These are phyloP conservation scores for Coprinopsis strossmayeri DNA, from an alignment of 768 basidiomycete genomes.

Conservation along the genomic window DNA sequence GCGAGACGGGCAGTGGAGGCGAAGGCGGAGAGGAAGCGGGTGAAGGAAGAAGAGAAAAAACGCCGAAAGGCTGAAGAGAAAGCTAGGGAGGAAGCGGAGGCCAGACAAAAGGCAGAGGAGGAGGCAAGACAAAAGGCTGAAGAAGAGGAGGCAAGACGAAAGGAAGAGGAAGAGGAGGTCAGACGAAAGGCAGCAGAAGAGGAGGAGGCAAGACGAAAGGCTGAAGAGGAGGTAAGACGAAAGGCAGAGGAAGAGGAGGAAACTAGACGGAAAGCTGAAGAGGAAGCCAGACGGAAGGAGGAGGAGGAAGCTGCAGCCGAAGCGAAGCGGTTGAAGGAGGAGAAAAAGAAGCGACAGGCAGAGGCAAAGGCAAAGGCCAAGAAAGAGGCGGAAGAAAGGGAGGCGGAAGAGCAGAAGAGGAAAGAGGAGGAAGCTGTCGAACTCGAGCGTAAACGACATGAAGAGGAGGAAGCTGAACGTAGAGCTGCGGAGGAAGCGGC, in stretches of 20 bases:
- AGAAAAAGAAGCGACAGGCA: neutral
- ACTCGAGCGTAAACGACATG: slow-evolving; percentile 3
- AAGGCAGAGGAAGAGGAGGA: slow-evolving; percentile 7
- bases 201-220: neutral
- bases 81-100: neutral
- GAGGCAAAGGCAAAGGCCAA: slow-evolving; percentile 5
- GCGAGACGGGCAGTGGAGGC: too few species aligned
- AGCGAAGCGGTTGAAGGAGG: neutral
- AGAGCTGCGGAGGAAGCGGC: slow-evolving; percentile 1
- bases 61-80: slow-evolving; percentile 1
- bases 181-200: neutral
- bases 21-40: slow-evolving; percentile 4
- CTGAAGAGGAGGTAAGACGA: neutral
- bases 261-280: neutral
- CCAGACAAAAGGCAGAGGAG: neutral
- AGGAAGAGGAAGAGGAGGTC: neutral
- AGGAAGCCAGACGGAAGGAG: neutral
- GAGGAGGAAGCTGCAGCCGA: neutral
- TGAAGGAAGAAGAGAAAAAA: neutral
- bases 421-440: slow-evolving; percentile 2
- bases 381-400: slow-evolving; percentile 5
- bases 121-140: neutral
- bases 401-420: neutral
- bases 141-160: neutral
- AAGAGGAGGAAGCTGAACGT: slow-evolving; percentile 4